Percentiles rank a stretch among this genome's conserved stretches.
These are phyloP conservation scores for Prunus campanulata DNA, from an alignment of 306 rosid genomes.

Conservation along the genomic window DNA sequence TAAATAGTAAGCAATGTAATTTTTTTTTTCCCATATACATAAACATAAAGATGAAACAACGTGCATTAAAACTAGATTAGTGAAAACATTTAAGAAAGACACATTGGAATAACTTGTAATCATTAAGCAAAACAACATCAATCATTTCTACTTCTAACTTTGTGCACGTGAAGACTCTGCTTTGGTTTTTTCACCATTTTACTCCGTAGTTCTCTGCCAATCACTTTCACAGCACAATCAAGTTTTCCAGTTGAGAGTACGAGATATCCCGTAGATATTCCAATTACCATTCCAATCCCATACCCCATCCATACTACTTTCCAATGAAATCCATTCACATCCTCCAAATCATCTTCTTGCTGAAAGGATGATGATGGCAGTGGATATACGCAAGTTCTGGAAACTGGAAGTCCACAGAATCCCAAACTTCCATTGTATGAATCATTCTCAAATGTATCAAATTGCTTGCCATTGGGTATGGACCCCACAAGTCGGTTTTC, in stretches of 20 bases:
- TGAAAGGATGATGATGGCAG: neutral
- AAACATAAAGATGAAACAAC: no score
- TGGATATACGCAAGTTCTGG: neutral
- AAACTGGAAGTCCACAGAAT: conserved; percentile 11
- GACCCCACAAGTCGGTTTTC: neutral
- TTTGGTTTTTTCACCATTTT: neutral
- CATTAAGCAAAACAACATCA: neutral
- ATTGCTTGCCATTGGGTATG: neutral
- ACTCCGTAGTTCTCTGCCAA: neutral
- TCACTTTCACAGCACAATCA: neutral
- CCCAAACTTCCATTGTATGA: neutral
- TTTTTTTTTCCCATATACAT: no score
- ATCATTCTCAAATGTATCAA: neutral
- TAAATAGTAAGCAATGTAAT: no score
- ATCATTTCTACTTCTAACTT: conserved; percentile 2
- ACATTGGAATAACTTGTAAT: no score
- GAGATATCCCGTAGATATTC: neutral
- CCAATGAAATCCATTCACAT: neutral
- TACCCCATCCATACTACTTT: neutral
- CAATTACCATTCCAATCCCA: neutral
- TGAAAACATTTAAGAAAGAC: no score
- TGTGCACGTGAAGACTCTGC: neutral
- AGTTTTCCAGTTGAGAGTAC: neutral
- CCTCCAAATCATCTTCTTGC: neutral
- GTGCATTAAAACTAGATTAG: no score